phyloP scores from a whole-genome alignment of 2,329 filamentous ascomycete species.

The Alternaria brassicae region DNA sequence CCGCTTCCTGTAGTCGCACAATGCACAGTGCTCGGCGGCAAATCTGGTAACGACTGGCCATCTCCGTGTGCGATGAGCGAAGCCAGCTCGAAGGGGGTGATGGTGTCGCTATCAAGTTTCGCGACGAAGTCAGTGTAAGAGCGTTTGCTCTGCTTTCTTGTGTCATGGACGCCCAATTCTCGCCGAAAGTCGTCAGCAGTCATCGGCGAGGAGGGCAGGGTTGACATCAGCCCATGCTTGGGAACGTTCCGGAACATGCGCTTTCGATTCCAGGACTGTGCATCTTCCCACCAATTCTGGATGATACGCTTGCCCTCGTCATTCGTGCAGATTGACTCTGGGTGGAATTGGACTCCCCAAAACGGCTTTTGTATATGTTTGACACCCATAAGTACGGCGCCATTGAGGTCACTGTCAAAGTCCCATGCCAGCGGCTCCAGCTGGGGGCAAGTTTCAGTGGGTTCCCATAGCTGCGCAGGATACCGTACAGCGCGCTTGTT shows the following conservation, averaged over 20 bases:
- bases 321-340: slow-evolving; percentile 86
- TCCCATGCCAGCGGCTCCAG: slow-evolving; percentile 59
- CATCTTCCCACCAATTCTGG: slow-evolving; percentile 76
- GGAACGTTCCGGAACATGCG: slow-evolving; percentile 21
- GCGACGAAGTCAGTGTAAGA: slow-evolving; percentile 9
- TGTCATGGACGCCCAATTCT: slow-evolving; percentile 24
- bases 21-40: slow-evolving; percentile 42
- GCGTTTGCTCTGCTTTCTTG: slow-evolving; percentile 13
- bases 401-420: slow-evolving; percentile 56
- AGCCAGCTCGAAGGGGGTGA: slow-evolving; percentile 33
- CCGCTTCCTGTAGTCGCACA: slow-evolving; percentile 46
- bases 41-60: slow-evolving; percentile 26
- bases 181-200: slow-evolving; percentile 28
- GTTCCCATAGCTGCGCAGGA: slow-evolving; percentile 51
- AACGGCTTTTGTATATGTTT: slow-evolving; percentile 73
- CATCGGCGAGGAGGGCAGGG: slow-evolving; percentile 23
- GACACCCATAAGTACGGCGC: slow-evolving; percentile 76
- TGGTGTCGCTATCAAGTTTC: slow-evolving; percentile 20
- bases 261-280: slow-evolving; percentile 60
- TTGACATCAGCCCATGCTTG: slow-evolving; percentile 16
- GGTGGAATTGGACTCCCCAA: slow-evolving; percentile 90
- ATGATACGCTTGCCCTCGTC: slow-evolving; percentile 69
- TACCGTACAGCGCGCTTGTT: slow-evolving; percentile 43
- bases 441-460: slow-evolving; percentile 45
- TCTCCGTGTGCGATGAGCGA: slow-evolving; percentile 40